These are phyloP conservation scores for Funneliformis caledonium DNA, from an alignment of 371 early-diverging fungal genomes.

Conservation along the genomic window DNA sequence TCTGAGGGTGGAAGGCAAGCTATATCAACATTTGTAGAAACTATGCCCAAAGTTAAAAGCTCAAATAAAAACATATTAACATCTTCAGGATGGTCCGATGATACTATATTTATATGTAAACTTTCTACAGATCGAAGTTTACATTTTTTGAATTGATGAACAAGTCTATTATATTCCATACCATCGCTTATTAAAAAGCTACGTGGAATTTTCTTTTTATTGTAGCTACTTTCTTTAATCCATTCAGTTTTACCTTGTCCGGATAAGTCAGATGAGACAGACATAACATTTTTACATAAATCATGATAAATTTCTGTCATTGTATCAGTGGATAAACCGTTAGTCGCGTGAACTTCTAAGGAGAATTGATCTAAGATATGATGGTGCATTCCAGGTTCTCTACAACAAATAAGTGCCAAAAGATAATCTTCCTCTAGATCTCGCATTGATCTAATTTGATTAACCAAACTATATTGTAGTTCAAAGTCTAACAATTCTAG, in stretches of 20 bases:
- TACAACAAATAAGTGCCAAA: constrained; percentile 36
- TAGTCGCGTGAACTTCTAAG: background rate
- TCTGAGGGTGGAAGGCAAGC: constrained; percentile 13
- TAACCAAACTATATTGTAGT: constrained; percentile 34
- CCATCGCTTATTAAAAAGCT: constrained; percentile 37
- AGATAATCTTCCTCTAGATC: background rate
- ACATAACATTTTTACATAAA: constrained; percentile 22
- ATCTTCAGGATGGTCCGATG: constrained; percentile 21
- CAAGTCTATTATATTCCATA: constrained; percentile 25
- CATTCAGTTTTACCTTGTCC: constrained; percentile 39
- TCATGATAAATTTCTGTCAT: constrained; percentile 29
- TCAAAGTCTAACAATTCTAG: constrained; percentile 39
- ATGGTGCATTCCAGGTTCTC: constrained; percentile 31
- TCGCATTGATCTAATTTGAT: constrained; percentile 12
- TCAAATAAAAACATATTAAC: constrained; percentile 41
- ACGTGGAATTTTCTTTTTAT: constrained; percentile 1
- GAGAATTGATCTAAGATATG: constrained; percentile 39
- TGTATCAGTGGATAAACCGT: background rate
- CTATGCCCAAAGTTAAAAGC: constrained; percentile 36
- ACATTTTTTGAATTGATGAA: constrained; percentile 12
- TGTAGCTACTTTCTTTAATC: constrained; percentile 15
- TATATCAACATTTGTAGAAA: constrained; percentile 35
- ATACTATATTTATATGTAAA: constrained; percentile 35
- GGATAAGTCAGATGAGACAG: constrained; percentile 31
- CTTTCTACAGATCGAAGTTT: background rate